These are phyloP conservation scores for Zymoseptoria passerinii DNA, from an alignment of 2,329 filamentous ascomycete genomes.

Conservation along the genomic window DNA sequence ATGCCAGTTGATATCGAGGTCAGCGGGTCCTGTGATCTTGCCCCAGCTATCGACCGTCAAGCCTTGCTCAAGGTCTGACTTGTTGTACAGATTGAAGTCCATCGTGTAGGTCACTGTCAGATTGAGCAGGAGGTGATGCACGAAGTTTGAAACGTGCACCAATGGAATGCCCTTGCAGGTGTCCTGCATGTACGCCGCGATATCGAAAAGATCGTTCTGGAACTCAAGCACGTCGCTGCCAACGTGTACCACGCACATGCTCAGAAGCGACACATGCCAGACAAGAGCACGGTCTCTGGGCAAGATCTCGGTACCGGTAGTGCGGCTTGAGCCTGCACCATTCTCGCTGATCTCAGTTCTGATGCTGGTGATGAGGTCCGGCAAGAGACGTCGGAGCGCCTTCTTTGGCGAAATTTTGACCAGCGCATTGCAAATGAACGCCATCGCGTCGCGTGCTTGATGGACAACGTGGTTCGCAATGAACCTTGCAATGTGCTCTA, in stretches of 20 bases:
- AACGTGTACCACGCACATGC: conserved; percentile 96
- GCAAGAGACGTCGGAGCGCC: conserved; percentile 80
- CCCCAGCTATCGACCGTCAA: conserved; percentile 79
- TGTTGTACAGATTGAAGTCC: conserved; percentile 81
- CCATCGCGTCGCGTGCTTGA: conserved; percentile 94
- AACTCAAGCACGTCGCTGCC: conserved; percentile 83
- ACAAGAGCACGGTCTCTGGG: conserved; percentile 87
- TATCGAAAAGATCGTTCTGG: conserved; percentile 79
- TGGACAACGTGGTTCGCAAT: conserved; percentile 92
- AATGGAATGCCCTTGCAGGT: conserved; percentile 90
- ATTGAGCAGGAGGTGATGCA: conserved; percentile 91
- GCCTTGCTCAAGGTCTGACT: conserved; percentile 61
- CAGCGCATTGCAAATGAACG: conserved; percentile 92
- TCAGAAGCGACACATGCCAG: conserved; percentile 94
- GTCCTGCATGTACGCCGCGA: conserved; percentile 92
- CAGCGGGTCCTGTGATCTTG: conserved; percentile 60
- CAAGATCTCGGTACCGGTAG: conserved; percentile 84
- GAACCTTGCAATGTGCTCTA: conserved; percentile 88
- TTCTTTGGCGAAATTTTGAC: conserved; percentile 95
- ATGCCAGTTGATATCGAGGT: conserved; percentile 86
- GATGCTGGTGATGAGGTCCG: conserved; percentile 83
- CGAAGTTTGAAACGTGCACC: conserved; percentile 94
- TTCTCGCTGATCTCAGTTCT: conserved; percentile 96
- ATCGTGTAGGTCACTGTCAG: conserved; percentile 89
- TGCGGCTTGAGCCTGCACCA: conserved; percentile 87